Conservation (phyloP, 495 filamentous ascomycete species). For the Annulohypoxylon nitens region DNA sequence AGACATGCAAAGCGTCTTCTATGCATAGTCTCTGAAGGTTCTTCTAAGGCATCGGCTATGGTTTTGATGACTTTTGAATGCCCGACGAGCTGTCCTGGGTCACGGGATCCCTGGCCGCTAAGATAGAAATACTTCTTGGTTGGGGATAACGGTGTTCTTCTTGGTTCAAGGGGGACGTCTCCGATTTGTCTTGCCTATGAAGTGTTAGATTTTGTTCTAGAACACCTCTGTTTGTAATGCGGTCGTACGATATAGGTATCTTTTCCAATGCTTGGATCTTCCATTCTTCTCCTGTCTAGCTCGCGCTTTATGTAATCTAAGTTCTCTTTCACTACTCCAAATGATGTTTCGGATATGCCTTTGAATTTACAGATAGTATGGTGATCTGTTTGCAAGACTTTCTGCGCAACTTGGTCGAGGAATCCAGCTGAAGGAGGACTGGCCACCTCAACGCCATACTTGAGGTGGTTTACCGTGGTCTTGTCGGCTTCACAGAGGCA, state of each 20-base stretch:
- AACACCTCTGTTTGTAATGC: too few relatives aligned
- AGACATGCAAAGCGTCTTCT: not conserved
- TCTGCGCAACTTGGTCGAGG: not conserved
- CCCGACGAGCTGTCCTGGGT: not conserved
- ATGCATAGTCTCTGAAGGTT: not conserved
- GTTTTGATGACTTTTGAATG: not conserved
- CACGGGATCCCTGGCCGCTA: not conserved
- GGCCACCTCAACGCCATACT: not conserved
- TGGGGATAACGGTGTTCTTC: not conserved
- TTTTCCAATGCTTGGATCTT: not conserved
- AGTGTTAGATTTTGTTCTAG: not conserved
- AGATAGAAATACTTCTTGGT: not conserved
- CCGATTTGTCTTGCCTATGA: not conserved
- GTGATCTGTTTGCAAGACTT: not conserved
- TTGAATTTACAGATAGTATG: constrained; percentile 6
- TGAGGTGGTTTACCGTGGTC: not conserved
- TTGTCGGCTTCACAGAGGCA: constrained; percentile 7
- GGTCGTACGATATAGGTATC: not conserved
- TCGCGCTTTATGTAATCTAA: not conserved
- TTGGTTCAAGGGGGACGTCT: not conserved
- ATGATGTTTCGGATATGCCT: not conserved
- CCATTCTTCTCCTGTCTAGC: not conserved
- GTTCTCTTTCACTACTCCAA: not conserved
- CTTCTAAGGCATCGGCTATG: not conserved
- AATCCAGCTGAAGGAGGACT: not conserved